Evolutionary conservation across 1,284 basidiomycete genomes (phyloP).

Genomic region (Trametes pubescens): DNA sequence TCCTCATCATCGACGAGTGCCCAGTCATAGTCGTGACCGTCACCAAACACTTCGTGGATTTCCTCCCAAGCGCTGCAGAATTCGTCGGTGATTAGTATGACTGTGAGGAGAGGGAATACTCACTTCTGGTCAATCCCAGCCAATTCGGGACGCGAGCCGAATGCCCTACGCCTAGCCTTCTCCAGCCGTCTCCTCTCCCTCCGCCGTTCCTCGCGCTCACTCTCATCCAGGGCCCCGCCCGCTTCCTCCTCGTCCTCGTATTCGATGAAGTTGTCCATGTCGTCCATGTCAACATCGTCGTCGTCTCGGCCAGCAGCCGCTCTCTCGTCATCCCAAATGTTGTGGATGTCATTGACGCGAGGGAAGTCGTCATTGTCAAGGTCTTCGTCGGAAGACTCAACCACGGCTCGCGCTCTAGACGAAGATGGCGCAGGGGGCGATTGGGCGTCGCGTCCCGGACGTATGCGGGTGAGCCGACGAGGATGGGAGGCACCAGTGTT

Average conservation of each 20-base stretch:
- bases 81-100: conserved; percentile 31
- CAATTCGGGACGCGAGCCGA: conserved; percentile 76
- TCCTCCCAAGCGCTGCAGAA: conserved; percentile 90
- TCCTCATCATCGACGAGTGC: conserved; percentile 86
- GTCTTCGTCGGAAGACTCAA: conserved; percentile 79
- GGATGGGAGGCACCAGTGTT: conserved; percentile 86
- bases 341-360: conserved; percentile 74
- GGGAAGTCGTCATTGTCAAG: conserved; percentile 67
- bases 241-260: conserved; percentile 90
- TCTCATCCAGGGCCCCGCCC: conserved; percentile 74
- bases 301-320: conserved; percentile 63
- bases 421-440: conserved; percentile 70
- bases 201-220: conserved; percentile 75
- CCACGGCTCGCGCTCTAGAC: conserved; percentile 62
- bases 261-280: conserved; percentile 91
- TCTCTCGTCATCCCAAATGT: conserved; percentile 88
- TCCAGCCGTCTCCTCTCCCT: conserved; percentile 72
- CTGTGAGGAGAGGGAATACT: conserved; percentile 43
- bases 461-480: conserved; percentile 69
- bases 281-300: conserved; percentile 74
- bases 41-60: conserved; percentile 96
- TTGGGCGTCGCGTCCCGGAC: conserved; percentile 73
- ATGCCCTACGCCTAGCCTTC: conserved; percentile 67
- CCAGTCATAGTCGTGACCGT: conserved; percentile 97
- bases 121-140: conserved; percentile 90